These are phyloP conservation scores for Nicotiana otophora DNA, from an alignment of 257 asterid species.

Conservation along the genomic window DNA sequence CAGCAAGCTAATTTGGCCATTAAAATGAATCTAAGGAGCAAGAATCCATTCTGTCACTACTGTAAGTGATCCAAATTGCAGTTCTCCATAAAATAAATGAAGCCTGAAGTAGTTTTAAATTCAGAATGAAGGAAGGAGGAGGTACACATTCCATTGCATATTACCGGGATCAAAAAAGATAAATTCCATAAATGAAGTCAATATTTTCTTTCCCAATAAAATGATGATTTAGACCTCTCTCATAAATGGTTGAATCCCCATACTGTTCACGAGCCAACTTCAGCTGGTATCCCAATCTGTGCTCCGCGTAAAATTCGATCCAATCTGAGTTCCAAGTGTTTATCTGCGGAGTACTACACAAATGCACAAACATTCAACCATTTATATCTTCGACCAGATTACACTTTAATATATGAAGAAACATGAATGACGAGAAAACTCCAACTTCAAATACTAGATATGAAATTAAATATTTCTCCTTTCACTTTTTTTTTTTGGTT, in stretches of 20 bases:
- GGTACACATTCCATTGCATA: neutral
- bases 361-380: neutral
- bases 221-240: slow-evolving; percentile 51
- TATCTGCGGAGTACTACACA: slow-evolving; percentile 89
- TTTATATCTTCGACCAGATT: neutral
- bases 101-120: slow-evolving; percentile 1
- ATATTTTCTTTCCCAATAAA: neutral
- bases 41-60: neutral
- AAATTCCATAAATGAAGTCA: neutral
- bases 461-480: neutral
- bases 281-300: slow-evolving; percentile 88
- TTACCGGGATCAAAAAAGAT: neutral
- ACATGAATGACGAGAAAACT: neutral
- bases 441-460: slow-evolving; percentile 3
- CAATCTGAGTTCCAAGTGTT: slow-evolving; percentile 87
- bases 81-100: neutral
- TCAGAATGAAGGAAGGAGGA: neutral
- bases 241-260: slow-evolving; percentile 77
- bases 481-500: neutral
- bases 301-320: slow-evolving; percentile 81
- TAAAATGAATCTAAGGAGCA: neutral
- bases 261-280: slow-evolving; percentile 61
- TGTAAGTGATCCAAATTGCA: neutral
- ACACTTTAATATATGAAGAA: neutral
- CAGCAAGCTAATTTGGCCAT: neutral